Conservation (phyloP, 768 basidiomycete genomes). For the Trametes gibbosa region DNA sequence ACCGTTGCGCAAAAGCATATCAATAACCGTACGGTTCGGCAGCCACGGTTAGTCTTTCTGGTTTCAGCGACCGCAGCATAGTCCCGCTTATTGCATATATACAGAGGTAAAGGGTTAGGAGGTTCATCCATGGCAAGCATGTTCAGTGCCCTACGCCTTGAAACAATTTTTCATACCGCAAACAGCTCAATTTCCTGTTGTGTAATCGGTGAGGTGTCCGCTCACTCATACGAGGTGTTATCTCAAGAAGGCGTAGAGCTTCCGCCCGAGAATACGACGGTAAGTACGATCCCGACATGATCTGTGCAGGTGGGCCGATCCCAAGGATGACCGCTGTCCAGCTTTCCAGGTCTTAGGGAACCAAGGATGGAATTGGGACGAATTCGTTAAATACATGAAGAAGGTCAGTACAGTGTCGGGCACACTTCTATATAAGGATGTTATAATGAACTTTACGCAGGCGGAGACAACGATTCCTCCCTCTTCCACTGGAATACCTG, state of each 20-base stretch:
- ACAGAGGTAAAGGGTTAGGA: constrained; percentile 31
- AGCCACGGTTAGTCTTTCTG: neutral
- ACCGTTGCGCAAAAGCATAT: constrained; percentile 11
- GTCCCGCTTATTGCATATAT: neutral
- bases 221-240: too few species aligned
- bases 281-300: neutral
- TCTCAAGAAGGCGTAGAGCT: neutral
- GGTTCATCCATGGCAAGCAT: constrained; percentile 25
- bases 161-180: too few species aligned
- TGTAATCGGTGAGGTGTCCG: neutral
- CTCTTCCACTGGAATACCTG: neutral
- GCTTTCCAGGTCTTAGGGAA: constrained; percentile 24
- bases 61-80: too few species aligned
- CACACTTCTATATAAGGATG: neutral
- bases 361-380: constrained; percentile 29
- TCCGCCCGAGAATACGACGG: constrained; percentile 13
- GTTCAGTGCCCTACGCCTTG: too few species aligned
- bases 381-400: constrained; percentile 23
- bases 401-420: constrained; percentile 3
- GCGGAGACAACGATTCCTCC: constrained; percentile 2
- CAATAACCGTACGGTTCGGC: neutral
- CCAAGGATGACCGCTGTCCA: neutral
- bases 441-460: neutral
- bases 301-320: neutral
- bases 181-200: constrained; percentile 16